phyloP scores from a whole-genome alignment of 176 grass and related monocot genomes.

The Rhynchospora tenuis region DNA sequence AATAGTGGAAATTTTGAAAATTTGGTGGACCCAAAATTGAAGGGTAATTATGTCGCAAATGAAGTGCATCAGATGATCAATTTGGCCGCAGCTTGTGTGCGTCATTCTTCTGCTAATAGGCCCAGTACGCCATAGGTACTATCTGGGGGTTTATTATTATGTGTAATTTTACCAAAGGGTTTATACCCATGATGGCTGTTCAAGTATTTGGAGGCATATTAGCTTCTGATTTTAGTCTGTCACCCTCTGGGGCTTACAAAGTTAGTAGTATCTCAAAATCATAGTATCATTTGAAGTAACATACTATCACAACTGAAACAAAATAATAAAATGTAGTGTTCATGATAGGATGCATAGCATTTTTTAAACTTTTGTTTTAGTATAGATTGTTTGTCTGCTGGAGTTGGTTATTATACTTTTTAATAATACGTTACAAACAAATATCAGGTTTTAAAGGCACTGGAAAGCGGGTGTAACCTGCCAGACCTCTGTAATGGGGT shows the following conservation, averaged over 20 bases:
- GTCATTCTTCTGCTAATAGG: constrained; percentile 62
- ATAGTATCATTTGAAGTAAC: neutral
- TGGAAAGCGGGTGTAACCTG: neutral
- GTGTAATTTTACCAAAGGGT: neutral
- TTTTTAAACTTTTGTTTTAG: neutral
- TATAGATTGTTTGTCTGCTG: neutral
- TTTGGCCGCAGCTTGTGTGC: constrained; percentile 62
- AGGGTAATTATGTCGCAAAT: constrained; percentile 29
- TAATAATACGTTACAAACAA: neutral
- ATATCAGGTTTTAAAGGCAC: constrained; percentile 20
- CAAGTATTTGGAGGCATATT: neutral
- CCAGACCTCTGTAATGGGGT: constrained; percentile 20
- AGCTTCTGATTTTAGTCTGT: neutral
- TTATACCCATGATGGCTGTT: neutral
- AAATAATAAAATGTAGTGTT: neutral
- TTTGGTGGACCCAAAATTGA: constrained; percentile 56
- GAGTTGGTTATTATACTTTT: neutral
- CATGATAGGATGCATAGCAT: neutral
- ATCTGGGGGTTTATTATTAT: neutral
- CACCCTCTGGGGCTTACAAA: too few relatives aligned
- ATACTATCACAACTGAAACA: neutral
- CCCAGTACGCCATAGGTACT: constrained; percentile 68
- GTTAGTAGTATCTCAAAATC: neutral
- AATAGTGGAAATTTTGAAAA: constrained; percentile 40
- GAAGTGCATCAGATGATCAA: constrained; percentile 74